Evolutionary conservation across 768 basidiomycete species (phyloP), one percentile per base, ranked within the genome.

Genomic region (Pholiota microspora): DNA sequence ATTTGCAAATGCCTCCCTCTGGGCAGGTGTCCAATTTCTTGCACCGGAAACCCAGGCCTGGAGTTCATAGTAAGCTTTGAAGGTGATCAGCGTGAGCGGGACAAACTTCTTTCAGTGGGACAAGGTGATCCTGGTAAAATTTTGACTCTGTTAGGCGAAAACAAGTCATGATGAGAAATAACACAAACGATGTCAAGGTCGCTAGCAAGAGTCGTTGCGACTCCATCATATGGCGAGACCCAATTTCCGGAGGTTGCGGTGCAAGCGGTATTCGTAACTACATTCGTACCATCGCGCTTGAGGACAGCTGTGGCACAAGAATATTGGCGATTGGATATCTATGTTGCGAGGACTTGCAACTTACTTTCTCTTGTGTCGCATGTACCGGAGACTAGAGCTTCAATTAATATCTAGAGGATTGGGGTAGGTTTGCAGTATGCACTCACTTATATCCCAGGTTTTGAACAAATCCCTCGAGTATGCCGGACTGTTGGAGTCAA

Each of bases 11-110:
- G 76, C 69, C 58, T 81, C 77, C 15, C 81, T 73, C 59, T 78
- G 76, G 1, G 76, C 77, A 25, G 62, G 57, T 10, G 79, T 77
- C 81, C 81, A 83, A 47, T 66, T 54, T 12, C 77, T 67, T n/a
- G 80, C 81, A 15, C 81, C 81, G 9, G 78, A 80, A 0, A 81
- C 38, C 81, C 80, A 82, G 0, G 80, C 81, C 74, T 79, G 15
- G 29, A n/a, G 9, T 12, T 28, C 2, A 13, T 36, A n/a, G 18
- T 36, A n/a, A n/a, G n/a, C n/a, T n/a, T n/a, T n/a, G n/a, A n/a
- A n/a, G n/a, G n/a, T n/a, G n/a, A n/a, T n/a, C n/a, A n/a, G n/a
- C n/a, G n/a, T n/a, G n/a, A n/a, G n/a, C 10, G 13, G 35, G 2
- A 36, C 61, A 23, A 21, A 73, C 77, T 70, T 82, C 77, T 62